Percentiles rank a stretch among this genome's conserved stretches.
phyloP scores from a whole-genome alignment of 306 rosid species.

The Nissolia schottii region DNA sequence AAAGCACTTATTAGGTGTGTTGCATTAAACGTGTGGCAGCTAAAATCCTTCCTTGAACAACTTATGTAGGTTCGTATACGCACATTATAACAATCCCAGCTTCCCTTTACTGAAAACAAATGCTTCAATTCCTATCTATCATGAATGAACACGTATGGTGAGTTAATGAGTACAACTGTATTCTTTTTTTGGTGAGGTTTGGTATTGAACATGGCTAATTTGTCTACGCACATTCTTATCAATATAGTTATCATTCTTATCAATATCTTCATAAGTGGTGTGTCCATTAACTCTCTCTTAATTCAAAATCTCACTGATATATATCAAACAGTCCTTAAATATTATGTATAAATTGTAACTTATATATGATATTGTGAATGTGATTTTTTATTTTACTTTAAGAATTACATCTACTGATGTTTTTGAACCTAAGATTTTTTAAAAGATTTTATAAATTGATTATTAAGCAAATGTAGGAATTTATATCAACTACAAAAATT shows the following conservation, averaged over 20 bases:
- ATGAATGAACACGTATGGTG: neutral
- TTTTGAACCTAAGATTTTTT: too few species aligned
- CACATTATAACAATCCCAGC: neutral
- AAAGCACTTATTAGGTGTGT: neutral
- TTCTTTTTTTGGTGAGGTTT: neutral
- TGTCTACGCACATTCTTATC: neutral
- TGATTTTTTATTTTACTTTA: too few species aligned
- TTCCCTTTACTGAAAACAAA: neutral
- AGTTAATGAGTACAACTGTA: neutral
- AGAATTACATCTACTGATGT: too few species aligned
- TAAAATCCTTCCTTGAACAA: neutral
- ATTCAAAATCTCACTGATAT: too few species aligned
- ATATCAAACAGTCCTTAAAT: too few species aligned
- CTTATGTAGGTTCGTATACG: neutral
- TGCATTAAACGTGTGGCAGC: neutral
- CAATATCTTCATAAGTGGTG: too few species aligned
- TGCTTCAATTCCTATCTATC: neutral
- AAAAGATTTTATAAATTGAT: too few species aligned
- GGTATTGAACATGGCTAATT: neutral
- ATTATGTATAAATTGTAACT: too few species aligned
- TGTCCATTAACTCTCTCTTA: too few species aligned
- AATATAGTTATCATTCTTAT: neutral
- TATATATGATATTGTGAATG: too few species aligned
- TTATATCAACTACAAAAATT: too few species aligned
- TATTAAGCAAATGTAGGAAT: too few species aligned